A percentile compares a stretch with the other conserved stretches of the same genome.
phyloP scores from a whole-genome alignment of 2,329 filamentous ascomycete genomes.

The Ploettnerulaceae sp. region DNA sequence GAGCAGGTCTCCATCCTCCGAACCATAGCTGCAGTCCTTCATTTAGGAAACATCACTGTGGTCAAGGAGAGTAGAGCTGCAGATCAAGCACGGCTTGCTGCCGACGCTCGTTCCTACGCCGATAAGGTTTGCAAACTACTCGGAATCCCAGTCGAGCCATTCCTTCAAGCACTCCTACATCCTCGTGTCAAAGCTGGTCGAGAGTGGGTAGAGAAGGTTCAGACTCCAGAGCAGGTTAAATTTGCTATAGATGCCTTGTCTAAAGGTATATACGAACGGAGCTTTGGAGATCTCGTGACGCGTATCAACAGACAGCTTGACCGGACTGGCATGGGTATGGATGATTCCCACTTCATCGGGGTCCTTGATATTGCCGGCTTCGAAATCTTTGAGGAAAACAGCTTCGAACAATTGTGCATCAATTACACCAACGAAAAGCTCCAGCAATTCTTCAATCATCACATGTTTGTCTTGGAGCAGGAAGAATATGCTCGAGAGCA shows the following conservation, averaged over 20 bases:
- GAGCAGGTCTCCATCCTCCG: conserved; percentile 80
- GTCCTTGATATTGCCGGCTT: conserved; percentile 98
- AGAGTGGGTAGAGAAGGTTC: conserved; percentile 98
- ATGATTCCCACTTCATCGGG: conserved; percentile 94
- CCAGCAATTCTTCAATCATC: conserved; percentile 99
- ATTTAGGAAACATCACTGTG: conserved; percentile 87
- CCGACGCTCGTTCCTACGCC: conserved; percentile 70
- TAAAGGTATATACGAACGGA: conserved; percentile 96
- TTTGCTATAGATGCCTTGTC: conserved; percentile 85
- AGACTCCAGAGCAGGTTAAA: conserved; percentile 93
- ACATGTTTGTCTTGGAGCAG: conserved; percentile 99
- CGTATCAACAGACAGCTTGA: conserved; percentile 92
- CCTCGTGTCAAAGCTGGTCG: conserved; percentile 91
- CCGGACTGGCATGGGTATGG: conserved; percentile 71
- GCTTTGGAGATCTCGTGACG: conserved; percentile 86
- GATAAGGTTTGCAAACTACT: conserved; percentile 77
- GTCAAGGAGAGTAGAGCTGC: conserved; percentile 85
- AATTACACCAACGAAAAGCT: conserved; percentile 99
- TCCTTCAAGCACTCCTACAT: conserved; percentile 83
- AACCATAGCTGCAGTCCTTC: conserved; percentile 85
- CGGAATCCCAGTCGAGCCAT: conserved; percentile 78
- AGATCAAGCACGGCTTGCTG: conserved; percentile 80
- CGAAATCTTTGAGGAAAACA: conserved; percentile 97
- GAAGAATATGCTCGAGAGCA: conserved; percentile 97
- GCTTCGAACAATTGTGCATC: conserved; percentile 98